Conservation (phyloP, 1,139 yeast species). For the Pichia sp. region DNA sequence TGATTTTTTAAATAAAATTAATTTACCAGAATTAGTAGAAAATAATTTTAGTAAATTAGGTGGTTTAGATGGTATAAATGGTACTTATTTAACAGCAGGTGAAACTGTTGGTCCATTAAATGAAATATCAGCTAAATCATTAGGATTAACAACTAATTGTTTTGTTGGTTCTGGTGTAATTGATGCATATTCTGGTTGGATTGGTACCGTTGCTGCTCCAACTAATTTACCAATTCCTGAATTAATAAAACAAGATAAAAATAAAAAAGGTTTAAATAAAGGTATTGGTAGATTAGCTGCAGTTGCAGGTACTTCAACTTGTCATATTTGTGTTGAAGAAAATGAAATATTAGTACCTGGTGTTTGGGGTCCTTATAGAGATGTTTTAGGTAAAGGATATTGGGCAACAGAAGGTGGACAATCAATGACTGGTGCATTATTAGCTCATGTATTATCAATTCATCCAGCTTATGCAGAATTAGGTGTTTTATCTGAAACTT, state of each 20-base stretch:
- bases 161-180: constrained; percentile 93
- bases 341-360: constrained; percentile 89
- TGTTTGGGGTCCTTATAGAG: constrained; percentile 98
- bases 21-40: constrained; percentile 68
- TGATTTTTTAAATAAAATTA: constrained; percentile 63
- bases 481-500: constrained; percentile 42
- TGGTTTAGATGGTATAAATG: constrained; percentile 70
- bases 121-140: constrained; percentile 63
- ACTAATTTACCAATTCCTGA: constrained; percentile 45
- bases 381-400: constrained; percentile 77
- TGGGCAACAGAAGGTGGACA: constrained; percentile 99
- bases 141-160: constrained; percentile 75
- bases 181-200: constrained; percentile 98
- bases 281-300: constrained; percentile 89
- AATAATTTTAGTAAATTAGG: constrained; percentile 77
- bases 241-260: constrained; percentile 35
- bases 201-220: constrained; percentile 93
- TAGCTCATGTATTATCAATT: constrained; percentile 81
- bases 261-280: constrained; percentile 42
- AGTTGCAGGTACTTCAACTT: constrained; percentile 96
- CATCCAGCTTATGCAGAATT: constrained; percentile 84
- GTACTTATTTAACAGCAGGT: constrained; percentile 78
- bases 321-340: constrained; percentile 84
- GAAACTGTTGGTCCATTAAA: constrained; percentile 73
- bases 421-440: constrained; percentile 89